Evolutionary conservation across 2,329 filamentous ascomycete genomes (phyloP).

Genomic region (Purpureocillium lavendulum): DNA sequence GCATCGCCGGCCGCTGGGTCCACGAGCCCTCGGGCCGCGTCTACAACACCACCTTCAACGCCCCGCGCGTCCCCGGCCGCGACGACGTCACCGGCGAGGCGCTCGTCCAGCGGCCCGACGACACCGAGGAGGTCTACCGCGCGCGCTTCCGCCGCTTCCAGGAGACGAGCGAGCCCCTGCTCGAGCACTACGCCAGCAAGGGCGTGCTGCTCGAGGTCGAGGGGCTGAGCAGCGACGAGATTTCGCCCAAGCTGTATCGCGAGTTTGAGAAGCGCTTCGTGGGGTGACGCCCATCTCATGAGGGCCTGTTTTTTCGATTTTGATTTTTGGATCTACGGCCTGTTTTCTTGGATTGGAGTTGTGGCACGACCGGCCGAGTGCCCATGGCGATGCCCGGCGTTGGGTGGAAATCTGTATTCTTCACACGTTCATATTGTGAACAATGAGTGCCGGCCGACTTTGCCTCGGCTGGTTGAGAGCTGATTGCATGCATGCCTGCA

Average conservation of each 20-base stretch:
- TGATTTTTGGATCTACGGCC: too few relatives aligned
- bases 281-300: constrained; percentile 11
- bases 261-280: constrained; percentile 75
- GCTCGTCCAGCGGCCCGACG: constrained; percentile 75
- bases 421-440: not conserved
- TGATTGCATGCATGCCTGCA: too few relatives aligned
- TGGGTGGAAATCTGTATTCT: not conserved
- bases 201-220: constrained; percentile 81
- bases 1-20: constrained; percentile 88
- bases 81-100: constrained; percentile 90
- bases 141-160: constrained; percentile 74
- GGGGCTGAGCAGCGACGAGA: constrained; percentile 89
- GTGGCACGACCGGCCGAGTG: too few relatives aligned
- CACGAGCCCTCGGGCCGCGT: constrained; percentile 85
- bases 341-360: too few relatives aligned
- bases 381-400: too few relatives aligned
- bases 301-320: too few relatives aligned
- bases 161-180: constrained; percentile 73
- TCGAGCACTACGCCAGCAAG: constrained; percentile 81
- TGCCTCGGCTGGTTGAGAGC: too few relatives aligned
- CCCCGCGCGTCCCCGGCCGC: constrained; percentile 67
- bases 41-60: constrained; percentile 92
- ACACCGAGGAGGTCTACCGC: constrained; percentile 80
- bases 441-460: too few relatives aligned
- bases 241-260: constrained; percentile 76